Evolutionary conservation across 1,284 basidiomycete genomes (phyloP).

Genomic region (Takashimella koratensis): DNA sequence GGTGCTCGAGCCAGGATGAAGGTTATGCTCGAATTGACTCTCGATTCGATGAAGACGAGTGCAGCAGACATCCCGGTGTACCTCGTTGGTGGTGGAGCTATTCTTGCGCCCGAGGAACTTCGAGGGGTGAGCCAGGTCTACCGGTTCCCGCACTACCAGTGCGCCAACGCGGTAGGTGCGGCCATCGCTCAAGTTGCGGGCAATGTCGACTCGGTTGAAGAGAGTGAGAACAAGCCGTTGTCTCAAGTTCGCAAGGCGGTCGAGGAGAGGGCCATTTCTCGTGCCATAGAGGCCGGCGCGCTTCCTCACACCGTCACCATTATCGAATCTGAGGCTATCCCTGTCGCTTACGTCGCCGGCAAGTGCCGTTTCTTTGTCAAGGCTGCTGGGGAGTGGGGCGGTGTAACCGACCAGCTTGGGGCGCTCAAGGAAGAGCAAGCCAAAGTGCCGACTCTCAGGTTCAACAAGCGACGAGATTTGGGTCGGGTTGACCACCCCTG

Average conservation of each 20-base stretch:
- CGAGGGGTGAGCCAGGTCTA: slow-evolving; percentile 54
- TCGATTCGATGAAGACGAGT: slow-evolving; percentile 60
- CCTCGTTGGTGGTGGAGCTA: slow-evolving; percentile 37
- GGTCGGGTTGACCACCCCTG: neutral
- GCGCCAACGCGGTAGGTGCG: slow-evolving; percentile 59
- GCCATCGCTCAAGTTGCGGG: slow-evolving; percentile 41
- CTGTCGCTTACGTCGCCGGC: slow-evolving; percentile 37
- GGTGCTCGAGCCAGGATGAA: slow-evolving; percentile 51
- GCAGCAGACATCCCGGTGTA: slow-evolving; percentile 47
- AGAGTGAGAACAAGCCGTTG: slow-evolving; percentile 10
- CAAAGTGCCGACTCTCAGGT: neutral
- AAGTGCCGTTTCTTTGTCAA: slow-evolving; percentile 42
- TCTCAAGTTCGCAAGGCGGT: slow-evolving; percentile 33
- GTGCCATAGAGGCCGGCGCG: slow-evolving; percentile 54
- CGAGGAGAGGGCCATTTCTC: slow-evolving; percentile 52
- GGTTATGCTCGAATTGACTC: slow-evolving; percentile 53
- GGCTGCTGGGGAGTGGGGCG: slow-evolving; percentile 39
- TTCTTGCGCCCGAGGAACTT: slow-evolving; percentile 48
- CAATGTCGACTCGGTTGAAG: slow-evolving; percentile 39
- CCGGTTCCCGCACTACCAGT: slow-evolving; percentile 54
- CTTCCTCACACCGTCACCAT: slow-evolving; percentile 49
- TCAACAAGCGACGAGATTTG: neutral
- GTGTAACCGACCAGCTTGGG: neutral
- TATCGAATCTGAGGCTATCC: slow-evolving; percentile 52
- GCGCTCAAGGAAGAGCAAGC: neutral